Base-by-base conservation (phyloP, 164 flowering plant species). In the Annona cherimola region DNA sequence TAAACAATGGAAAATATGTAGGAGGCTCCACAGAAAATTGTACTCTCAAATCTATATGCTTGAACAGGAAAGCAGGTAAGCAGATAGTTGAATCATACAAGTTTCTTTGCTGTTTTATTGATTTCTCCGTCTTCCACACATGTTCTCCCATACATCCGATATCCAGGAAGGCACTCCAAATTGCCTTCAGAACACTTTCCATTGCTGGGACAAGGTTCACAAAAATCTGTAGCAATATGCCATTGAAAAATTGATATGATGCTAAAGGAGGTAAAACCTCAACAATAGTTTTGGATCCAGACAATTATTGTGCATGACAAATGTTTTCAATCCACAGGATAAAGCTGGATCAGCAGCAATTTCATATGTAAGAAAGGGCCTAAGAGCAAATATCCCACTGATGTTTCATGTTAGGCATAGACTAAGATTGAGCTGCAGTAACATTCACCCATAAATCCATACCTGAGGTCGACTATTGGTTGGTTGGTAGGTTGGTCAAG, bases 81-180 rank as follows among this genome's bases (percentile, higher is more conserved):
- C 19, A 69, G 35, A 61, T 41, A 42, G 69, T 66, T 12, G 45
- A 72, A 41, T 81, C 89, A 60, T 69, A 95, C 99, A 82, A 96
- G 83, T 78, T 83, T 86, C 83, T 81, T 83, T 71, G 96, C 94
- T 70, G 85, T 80, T 78, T 84, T 84, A 83, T 82, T 83, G 46
- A 93, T 81, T 75, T 86, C 89, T 77, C 95, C 88, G 78, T 93
- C 99, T 81, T 90, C 96, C 41, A 92, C 73, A 74, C 99, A 96
- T 64, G 73, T 66, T 45, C 78, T 89, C 69, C 96, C 95, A 63
- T 78, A 82, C 80, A 79, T 85, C 76, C 78, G 81, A 79, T 87
- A 95, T 5, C 98, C 99, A 72, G 43, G 84, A 66, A 55, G 61
- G 78, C 99, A 95, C 70, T 88, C 87, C 85, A 89, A 75, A 77